phyloP scores from a whole-genome alignment of 2,329 filamentous ascomycete genomes.

The Macrophomina tecta region DNA sequence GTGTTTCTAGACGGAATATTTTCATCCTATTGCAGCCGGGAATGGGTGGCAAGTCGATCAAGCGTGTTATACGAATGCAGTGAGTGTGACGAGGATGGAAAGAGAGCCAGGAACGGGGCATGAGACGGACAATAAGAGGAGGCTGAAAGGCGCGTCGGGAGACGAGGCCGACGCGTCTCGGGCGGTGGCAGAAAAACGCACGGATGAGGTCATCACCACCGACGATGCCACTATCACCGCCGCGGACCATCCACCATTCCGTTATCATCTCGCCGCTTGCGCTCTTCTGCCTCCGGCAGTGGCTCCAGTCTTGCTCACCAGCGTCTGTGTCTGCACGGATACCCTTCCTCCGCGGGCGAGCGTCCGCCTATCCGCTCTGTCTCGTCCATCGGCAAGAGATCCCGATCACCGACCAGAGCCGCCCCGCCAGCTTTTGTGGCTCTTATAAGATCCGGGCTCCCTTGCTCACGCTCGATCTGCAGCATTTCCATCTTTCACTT shows the following conservation, averaged over 20 bases:
- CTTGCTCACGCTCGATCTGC: neutral
- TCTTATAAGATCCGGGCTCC: neutral
- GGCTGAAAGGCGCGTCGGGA: neutral
- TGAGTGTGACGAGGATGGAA: too few species aligned
- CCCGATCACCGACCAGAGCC: slow-evolving; percentile 26
- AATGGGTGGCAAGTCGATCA: too few species aligned
- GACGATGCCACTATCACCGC: neutral
- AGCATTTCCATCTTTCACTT: neutral
- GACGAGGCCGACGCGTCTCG: neutral
- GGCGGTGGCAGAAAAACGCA: slow-evolving; percentile 16
- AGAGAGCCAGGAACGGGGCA: too few species aligned
- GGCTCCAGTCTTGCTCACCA: too few species aligned
- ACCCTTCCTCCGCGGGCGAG: neutral
- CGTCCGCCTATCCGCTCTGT: neutral
- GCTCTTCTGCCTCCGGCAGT: too few species aligned
- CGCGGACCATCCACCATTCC: neutral
- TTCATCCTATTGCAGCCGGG: too few species aligned
- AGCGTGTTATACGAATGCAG: too few species aligned
- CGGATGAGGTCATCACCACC: neutral
- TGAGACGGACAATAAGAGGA: neutral
- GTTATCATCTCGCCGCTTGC: neutral
- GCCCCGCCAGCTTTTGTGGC: neutral
- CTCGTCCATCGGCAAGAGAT: slow-evolving; percentile 19
- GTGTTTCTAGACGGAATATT: too few species aligned
- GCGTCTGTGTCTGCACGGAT: neutral